Evolutionary conservation across 2,329 filamentous ascomycete genomes (phyloP), one percentile per base, ranked within the genome.

Genomic region (Fusarium pseudoanthophilum): DNA sequence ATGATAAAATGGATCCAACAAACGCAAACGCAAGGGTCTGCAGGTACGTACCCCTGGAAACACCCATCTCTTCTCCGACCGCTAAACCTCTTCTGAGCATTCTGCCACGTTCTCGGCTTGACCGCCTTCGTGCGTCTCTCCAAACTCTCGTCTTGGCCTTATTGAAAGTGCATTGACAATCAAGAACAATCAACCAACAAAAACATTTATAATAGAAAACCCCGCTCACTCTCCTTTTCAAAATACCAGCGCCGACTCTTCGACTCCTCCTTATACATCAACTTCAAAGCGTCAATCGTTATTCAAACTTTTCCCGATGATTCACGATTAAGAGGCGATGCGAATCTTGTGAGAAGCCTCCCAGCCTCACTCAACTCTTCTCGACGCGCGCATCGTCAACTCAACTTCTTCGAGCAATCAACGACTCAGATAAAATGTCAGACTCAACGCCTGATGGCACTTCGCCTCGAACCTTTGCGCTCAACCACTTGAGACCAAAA

Each of bases 381-480:
- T 66, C 65, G 72, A 78, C 69, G 71, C 69, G 73, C 76, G 69
- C 75, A 72, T 73, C 58, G 64, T 58, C 72, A 61, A 53, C 64
- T 36, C 45, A 59, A 65, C 53, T 59, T 55, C 48, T 57, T 63
- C 51, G 34, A 63, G 58, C 71, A 52, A 52, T 20, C 55, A 39
- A 55, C 70, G 49, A 28, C 57, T 83, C 82, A 81, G 80, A 82
- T 40, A 74, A 71, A 37, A 68, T 74, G 45, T 69, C 76, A 28
- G 81, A 81, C 45, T 74, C 72, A 24, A 80, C 78, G 39, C 78
- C 82, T 21, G 79, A 80, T 58, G 84, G 84, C 77, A 82, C 82
- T 52, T 90, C 88, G 67, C 89, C 89, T 53, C 84, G 86, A 70
- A 83, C 86, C 13, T 91, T 89, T 79, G 89, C 89, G 40, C 79